Evolutionary conservation across 257 asterid genomes (phyloP).

Genomic region (Solanum chiquidenum): DNA sequence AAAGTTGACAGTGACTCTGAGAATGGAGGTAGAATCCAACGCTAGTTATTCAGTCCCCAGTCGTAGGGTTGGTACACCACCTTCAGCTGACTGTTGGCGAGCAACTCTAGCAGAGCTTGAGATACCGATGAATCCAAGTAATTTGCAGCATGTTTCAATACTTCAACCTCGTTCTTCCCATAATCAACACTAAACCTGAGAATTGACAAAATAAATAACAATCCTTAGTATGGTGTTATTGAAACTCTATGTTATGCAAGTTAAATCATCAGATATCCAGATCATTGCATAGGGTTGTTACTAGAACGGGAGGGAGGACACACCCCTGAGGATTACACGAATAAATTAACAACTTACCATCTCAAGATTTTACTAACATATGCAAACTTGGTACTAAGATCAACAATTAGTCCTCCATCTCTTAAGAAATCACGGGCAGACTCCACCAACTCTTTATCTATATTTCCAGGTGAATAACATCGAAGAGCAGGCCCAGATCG

Average conservation of each 20-base stretch:
- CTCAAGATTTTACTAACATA: conserved; percentile 44
- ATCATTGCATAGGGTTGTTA: neutral
- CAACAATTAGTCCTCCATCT: conserved; percentile 53
- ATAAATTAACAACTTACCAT: conserved; percentile 36
- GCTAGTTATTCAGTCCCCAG: conserved; percentile 71
- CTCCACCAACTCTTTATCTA: conserved; percentile 65
- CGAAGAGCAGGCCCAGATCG: conserved; percentile 81
- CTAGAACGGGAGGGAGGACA: neutral
- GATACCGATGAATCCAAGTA: conserved; percentile 46
- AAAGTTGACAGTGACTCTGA: neutral
- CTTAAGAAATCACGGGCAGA: conserved; percentile 55
- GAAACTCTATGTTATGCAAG: neutral
- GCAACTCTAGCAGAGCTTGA: conserved; percentile 57
- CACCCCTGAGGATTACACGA: neutral
- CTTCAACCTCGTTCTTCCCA: conserved; percentile 74
- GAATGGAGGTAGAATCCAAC: neutral
- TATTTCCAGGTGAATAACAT: conserved; percentile 70
- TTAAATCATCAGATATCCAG: neutral
- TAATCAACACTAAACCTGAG: conserved; percentile 74
- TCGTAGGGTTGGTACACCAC: conserved; percentile 55
- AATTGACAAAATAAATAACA: neutral
- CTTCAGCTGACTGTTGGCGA: conserved; percentile 47
- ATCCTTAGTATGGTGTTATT: neutral
- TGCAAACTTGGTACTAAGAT: conserved; percentile 40
- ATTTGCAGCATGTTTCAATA: conserved; percentile 73